These are phyloP conservation scores for Garcia nutans DNA, from an alignment of 345 rosid genomes.

Conservation along the genomic window DNA sequence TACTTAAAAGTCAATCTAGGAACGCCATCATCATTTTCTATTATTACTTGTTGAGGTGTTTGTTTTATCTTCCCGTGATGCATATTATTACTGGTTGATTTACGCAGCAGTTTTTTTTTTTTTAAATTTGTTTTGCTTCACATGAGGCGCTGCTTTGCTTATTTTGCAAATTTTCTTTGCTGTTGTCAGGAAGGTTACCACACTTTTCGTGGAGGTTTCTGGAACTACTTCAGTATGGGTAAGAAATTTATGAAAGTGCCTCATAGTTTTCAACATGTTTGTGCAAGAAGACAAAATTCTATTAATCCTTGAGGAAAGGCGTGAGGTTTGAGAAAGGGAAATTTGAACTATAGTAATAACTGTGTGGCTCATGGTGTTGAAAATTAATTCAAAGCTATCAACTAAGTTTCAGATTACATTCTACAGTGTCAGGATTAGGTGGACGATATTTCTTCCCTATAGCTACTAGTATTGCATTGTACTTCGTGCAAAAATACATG, in stretches of 20 bases:
- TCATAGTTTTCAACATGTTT: not conserved
- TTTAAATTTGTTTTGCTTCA: slow-evolving; percentile 7
- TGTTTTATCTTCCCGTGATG: not conserved
- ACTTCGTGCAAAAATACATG: not conserved
- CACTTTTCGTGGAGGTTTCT: slow-evolving; percentile 79
- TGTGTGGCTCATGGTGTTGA: too few species aligned
- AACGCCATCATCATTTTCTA: not conserved
- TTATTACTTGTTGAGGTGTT: not conserved
- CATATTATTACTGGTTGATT: not conserved
- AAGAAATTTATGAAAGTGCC: slow-evolving; percentile 25
- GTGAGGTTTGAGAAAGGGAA: not conserved
- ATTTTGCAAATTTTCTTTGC: slow-evolving; percentile 1
- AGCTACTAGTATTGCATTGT: not conserved
- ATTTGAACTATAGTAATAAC: not conserved
- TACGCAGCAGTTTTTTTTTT: not conserved
- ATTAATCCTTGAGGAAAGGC: not conserved
- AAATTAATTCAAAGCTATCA: not conserved
- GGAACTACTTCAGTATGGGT: slow-evolving; percentile 88
- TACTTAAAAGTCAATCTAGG: slow-evolving; percentile 5
- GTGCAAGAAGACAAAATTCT: not conserved
- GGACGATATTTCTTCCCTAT: not conserved
- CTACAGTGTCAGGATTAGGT: not conserved
- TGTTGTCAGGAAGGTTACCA: slow-evolving; percentile 56
- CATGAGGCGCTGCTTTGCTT: slow-evolving; percentile 10
- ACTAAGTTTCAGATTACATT: too few species aligned